These are phyloP conservation scores for Suillus subaureus DNA, from an alignment of 768 basidiomycete genomes.

Conservation along the genomic window DNA sequence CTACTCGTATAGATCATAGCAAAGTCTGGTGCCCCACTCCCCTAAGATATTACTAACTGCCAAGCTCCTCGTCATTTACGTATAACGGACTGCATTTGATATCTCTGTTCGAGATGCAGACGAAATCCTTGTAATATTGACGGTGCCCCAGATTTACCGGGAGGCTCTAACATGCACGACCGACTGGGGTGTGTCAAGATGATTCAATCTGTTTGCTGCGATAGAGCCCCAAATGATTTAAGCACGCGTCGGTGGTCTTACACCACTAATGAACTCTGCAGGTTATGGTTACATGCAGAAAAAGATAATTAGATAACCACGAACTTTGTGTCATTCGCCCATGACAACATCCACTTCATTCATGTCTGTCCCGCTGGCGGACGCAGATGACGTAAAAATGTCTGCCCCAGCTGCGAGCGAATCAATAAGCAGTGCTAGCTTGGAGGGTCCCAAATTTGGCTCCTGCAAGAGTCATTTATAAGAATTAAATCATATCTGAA, in stretches of 20 bases:
- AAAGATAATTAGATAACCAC: background rate
- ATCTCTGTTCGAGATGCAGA: background rate
- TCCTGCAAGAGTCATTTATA: conserved; percentile 41
- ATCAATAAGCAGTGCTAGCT: conserved; percentile 76
- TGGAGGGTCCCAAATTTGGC: conserved; percentile 66
- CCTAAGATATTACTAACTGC: background rate
- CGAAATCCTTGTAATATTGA: background rate
- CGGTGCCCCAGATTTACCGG: background rate
- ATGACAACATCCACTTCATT: conserved; percentile 82
- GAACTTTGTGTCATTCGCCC: conserved; percentile 27
- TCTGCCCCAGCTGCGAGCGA: conserved; percentile 81
- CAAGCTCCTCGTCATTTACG: background rate
- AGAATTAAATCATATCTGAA: conserved; percentile 27
- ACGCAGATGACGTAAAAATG: conserved; percentile 55
- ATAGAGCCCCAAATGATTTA: too few species aligned
- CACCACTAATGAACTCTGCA: background rate
- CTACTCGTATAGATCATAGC: background rate
- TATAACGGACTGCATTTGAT: background rate
- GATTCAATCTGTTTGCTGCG: background rate
- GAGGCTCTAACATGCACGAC: background rate
- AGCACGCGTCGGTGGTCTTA: background rate
- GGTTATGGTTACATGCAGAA: background rate
- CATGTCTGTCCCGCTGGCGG: conserved; percentile 31
- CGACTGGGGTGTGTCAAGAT: background rate
- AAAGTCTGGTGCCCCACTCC: background rate